Evolutionary conservation across 345 rosid genomes (phyloP).

Genomic region (Physaria fendleri): DNA sequence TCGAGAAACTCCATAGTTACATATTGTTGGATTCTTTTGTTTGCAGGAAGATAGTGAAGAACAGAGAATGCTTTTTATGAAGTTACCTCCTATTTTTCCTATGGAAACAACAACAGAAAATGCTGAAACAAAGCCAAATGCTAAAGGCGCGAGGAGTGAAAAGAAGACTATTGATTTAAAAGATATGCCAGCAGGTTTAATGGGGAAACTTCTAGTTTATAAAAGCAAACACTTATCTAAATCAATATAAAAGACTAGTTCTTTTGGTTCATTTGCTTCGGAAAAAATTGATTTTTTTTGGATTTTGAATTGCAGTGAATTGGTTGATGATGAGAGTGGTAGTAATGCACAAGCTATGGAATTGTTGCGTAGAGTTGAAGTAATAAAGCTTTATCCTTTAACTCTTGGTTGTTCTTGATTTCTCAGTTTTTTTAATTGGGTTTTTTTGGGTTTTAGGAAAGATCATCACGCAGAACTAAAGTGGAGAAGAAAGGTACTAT

Average conservation of each 20-base stretch:
- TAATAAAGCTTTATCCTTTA: constrained; percentile 1
- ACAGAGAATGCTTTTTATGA: constrained; percentile 54
- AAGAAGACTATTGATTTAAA: constrained; percentile 25
- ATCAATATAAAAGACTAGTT: not conserved
- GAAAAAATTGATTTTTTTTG: not conserved
- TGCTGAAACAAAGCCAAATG: constrained; percentile 24
- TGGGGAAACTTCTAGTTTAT: constrained; percentile 86
- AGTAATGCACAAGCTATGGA: constrained; percentile 48
- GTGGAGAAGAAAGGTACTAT: constrained; percentile 28
- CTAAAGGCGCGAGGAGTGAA: not conserved
- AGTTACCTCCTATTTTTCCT: constrained; percentile 66
- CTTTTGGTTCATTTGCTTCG: not conserved
- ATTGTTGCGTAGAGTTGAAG: constrained; percentile 55
- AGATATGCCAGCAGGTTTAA: constrained; percentile 57
- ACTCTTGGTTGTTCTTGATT: not conserved
- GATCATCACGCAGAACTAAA: constrained; percentile 24
- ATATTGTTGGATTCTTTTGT: constrained; percentile 15
- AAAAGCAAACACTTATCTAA: constrained; percentile 33
- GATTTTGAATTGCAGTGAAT: constrained; percentile 45
- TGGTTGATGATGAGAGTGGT: constrained; percentile 38
- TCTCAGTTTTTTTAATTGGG: not conserved
- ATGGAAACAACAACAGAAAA: constrained; percentile 33
- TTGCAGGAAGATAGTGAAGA: constrained; percentile 66
- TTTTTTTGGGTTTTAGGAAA: constrained; percentile 28
- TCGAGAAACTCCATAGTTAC: not conserved